Conservation (phyloP, 2,329 filamentous ascomycete genomes). For the Cladosporium sp. region DNA sequence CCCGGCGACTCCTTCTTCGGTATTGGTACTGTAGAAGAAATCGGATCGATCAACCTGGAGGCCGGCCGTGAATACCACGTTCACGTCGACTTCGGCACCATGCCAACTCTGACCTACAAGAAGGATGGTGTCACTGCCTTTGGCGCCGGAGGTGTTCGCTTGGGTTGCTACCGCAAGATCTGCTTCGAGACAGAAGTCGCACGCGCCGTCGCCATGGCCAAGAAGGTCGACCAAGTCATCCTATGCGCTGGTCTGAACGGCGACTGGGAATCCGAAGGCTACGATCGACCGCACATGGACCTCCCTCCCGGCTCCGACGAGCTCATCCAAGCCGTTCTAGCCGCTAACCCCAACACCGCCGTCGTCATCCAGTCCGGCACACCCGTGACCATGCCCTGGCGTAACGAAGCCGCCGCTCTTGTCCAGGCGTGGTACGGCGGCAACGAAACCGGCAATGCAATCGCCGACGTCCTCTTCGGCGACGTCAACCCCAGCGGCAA, state of each 20-base stretch:
- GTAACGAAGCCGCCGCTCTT: slow-evolving; percentile 55
- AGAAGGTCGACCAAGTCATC: slow-evolving; percentile 69
- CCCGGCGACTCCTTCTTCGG: slow-evolving; percentile 64
- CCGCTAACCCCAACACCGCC: slow-evolving; percentile 64
- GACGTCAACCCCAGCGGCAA: slow-evolving; percentile 71
- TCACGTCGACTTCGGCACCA: slow-evolving; percentile 58
- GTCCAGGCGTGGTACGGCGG: slow-evolving; percentile 55
- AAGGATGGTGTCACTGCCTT: slow-evolving; percentile 60
- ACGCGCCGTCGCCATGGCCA: slow-evolving; percentile 64
- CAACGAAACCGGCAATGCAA: slow-evolving; percentile 78
- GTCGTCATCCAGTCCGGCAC: slow-evolving; percentile 77
- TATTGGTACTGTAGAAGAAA: slow-evolving; percentile 60
- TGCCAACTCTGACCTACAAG: slow-evolving; percentile 61
- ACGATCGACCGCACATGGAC: slow-evolving; percentile 59
- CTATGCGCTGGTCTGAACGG: slow-evolving; percentile 73
- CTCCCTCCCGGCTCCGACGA: slow-evolving; percentile 59
- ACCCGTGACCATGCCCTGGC: slow-evolving; percentile 70
- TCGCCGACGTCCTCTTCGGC: slow-evolving; percentile 73
- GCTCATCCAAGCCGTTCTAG: slow-evolving; percentile 61
- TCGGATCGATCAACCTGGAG: slow-evolving; percentile 54
- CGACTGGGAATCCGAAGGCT: slow-evolving; percentile 72
- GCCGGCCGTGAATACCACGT: slow-evolving; percentile 58
- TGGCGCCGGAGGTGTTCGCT: slow-evolving; percentile 58
- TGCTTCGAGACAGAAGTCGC: slow-evolving; percentile 63
- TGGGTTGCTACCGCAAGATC: slow-evolving; percentile 52